These are phyloP conservation scores for Begonia loranthoides DNA, from an alignment of 306 rosid species.

Conservation along the genomic window DNA sequence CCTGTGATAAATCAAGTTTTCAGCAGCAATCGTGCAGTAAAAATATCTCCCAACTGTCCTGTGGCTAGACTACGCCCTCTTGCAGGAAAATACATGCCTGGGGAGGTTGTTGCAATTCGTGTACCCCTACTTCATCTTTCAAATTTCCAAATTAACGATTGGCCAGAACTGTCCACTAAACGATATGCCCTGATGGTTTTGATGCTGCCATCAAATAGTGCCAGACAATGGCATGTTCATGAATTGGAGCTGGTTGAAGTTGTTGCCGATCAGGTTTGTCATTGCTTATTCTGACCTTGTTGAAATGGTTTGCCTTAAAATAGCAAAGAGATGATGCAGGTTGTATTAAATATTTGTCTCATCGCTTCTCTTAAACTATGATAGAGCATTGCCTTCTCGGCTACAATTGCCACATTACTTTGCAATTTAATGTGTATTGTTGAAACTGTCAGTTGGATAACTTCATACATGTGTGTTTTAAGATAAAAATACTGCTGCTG, in stretches of 20 bases:
- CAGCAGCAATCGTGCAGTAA: conserved; percentile 43
- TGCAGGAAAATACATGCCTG: conserved; percentile 43
- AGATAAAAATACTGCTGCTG: no score
- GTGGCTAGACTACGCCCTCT: conserved; percentile 65
- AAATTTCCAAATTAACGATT: conserved; percentile 78
- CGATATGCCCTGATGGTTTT: conserved; percentile 87
- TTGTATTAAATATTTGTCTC: no score
- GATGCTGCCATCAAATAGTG: conserved; percentile 82
- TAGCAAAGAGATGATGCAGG: no score
- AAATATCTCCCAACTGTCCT: conserved; percentile 59
- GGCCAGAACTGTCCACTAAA: conserved; percentile 79
- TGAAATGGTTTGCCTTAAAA: no score
- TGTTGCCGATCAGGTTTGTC: conserved; percentile 75
- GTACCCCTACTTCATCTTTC: conserved; percentile 82
- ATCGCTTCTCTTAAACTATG: no score
- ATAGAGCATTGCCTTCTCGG: no score
- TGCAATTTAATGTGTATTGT: no score
- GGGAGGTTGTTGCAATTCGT: conserved; percentile 78
- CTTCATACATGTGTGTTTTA: no score
- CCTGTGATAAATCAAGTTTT: conserved; percentile 73
- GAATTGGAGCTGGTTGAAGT: conserved; percentile 89
- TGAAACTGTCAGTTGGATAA: no score
- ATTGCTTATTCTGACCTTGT: background rate
- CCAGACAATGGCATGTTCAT: conserved; percentile 72
- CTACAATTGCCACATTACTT: no score